Evolutionary conservation across 192 early-diverging fungal species (phyloP).

Genomic region (Allomyces javanicus): DNA sequence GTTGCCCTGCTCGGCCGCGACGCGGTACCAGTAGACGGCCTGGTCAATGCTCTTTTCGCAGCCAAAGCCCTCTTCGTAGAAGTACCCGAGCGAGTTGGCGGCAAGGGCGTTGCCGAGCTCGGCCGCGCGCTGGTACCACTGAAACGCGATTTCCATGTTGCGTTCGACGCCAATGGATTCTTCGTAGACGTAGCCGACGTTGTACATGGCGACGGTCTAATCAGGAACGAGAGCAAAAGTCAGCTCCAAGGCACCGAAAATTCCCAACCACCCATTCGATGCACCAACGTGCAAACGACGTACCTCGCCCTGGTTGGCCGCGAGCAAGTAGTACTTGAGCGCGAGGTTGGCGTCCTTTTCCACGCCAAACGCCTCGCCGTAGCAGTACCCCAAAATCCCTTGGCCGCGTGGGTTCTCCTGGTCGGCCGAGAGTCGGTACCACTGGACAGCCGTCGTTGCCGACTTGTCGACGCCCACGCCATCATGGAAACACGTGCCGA

Average conservation of each 20-base stretch:
- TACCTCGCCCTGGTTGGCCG: conserved; percentile 22
- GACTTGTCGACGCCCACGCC: conserved; percentile 51
- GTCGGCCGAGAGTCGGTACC: conserved; percentile 44
- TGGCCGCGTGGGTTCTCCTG: conserved; percentile 38
- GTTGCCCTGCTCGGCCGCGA: conserved; percentile 47
- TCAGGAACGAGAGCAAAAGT: no score
- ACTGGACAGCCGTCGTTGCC: conserved; percentile 43
- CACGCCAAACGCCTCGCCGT: conserved; percentile 53
- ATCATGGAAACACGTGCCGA: conserved; percentile 62
- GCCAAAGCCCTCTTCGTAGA: conserved; percentile 65
- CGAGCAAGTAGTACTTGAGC: conserved; percentile 28
- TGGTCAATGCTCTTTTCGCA: conserved; percentile 27
- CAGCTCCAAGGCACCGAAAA: no score
- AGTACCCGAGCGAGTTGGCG: conserved; percentile 60
- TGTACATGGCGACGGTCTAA: conserved; percentile 25
- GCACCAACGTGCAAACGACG: no score
- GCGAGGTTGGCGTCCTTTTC: conserved; percentile 42
- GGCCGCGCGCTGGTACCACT: conserved; percentile 39
- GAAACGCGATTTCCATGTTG: conserved; percentile 11
- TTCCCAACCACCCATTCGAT: no score
- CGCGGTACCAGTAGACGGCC: conserved; percentile 43
- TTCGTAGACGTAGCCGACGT: conserved; percentile 37
- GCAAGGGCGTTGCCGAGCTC: conserved; percentile 45
- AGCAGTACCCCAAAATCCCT: conserved; percentile 62
- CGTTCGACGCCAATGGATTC: conserved; percentile 22